Conservation (phyloP, 2,329 filamentous ascomycete species). For the Juglanconis oblonga region DNA sequence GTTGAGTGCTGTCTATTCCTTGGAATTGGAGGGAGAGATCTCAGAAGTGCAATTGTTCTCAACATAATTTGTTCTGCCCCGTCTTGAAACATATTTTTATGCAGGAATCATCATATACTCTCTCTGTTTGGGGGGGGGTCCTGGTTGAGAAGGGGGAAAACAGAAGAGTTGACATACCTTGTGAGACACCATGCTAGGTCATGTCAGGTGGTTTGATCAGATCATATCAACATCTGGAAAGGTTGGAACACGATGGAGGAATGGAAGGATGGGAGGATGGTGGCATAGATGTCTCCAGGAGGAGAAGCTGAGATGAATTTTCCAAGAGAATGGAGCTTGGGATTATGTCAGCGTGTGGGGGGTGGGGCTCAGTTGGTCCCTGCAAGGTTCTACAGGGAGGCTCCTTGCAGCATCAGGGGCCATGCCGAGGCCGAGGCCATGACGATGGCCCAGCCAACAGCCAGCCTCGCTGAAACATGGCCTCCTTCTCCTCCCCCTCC, state of each 20-base stretch:
- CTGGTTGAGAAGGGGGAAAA: not conserved
- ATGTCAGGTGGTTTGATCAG: too few relatives aligned
- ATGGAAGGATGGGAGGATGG: too few relatives aligned
- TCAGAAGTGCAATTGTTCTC: constrained; percentile 20
- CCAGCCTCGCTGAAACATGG: not conserved
- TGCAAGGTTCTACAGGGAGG: too few relatives aligned
- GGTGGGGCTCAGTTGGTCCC: too few relatives aligned
- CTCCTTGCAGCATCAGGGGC: too few relatives aligned
- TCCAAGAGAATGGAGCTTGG: too few relatives aligned
- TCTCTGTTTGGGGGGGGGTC: not conserved
- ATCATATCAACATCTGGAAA: too few relatives aligned
- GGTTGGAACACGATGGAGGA: too few relatives aligned
- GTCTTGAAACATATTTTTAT: constrained; percentile 37
- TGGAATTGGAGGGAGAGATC: not conserved
- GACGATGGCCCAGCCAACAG: not conserved
- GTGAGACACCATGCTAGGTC: not conserved
- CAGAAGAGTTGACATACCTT: not conserved
- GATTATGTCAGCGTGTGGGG: too few relatives aligned
- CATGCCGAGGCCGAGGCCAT: too few relatives aligned
- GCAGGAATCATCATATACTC: constrained; percentile 22
- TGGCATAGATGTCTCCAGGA: too few relatives aligned
- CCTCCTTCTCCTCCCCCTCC: not conserved
- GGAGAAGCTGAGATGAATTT: too few relatives aligned
- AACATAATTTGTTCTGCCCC: constrained; percentile 21
- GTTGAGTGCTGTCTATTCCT: not conserved